These are phyloP conservation scores for Mucor mucedo DNA, from an alignment of 371 early-diverging fungal genomes.

Conservation along the genomic window DNA sequence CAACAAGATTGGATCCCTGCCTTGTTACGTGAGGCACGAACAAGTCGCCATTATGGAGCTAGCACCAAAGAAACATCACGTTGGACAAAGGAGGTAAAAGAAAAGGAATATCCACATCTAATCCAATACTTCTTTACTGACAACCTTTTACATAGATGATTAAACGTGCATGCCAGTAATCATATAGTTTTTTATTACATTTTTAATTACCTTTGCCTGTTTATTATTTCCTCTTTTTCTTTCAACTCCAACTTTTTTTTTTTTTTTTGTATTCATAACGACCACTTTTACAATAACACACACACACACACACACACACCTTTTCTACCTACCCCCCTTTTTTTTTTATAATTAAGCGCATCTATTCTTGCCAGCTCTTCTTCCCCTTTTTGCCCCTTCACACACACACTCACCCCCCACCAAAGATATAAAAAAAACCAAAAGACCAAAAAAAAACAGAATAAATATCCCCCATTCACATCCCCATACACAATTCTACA, in stretches of 20 bases:
- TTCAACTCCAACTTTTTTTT: background rate
- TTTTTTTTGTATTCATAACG: conserved; percentile 15
- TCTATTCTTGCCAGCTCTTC: background rate
- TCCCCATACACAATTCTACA: background rate
- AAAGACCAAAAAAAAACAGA: background rate
- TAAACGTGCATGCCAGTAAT: conserved; percentile 34
- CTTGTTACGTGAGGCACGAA: conserved; percentile 78
- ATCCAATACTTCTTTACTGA: background rate
- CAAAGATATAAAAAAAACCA: background rate
- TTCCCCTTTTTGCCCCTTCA: conserved; percentile 4
- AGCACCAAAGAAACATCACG: conserved; percentile 79
- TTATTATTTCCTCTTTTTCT: conserved; percentile 10
- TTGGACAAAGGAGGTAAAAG: conserved; percentile 75
- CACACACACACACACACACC: too few relatives aligned
- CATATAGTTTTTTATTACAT: background rate
- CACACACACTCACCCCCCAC: background rate
- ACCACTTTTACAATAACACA: background rate
- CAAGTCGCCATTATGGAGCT: conserved; percentile 60
- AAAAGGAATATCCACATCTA: background rate
- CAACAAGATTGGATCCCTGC: conserved; percentile 65
- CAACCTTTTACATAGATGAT: conserved; percentile 27
- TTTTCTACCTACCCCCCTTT: background rate
- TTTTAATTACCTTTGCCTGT: conserved; percentile 1
- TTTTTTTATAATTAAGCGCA: background rate
- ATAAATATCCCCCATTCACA: conserved; percentile 5